A percentile compares a stretch with the other conserved stretches of the same genome.
phyloP scores from a whole-genome alignment of 148 eudicot genomes.

The Pouteria glomerata region DNA sequence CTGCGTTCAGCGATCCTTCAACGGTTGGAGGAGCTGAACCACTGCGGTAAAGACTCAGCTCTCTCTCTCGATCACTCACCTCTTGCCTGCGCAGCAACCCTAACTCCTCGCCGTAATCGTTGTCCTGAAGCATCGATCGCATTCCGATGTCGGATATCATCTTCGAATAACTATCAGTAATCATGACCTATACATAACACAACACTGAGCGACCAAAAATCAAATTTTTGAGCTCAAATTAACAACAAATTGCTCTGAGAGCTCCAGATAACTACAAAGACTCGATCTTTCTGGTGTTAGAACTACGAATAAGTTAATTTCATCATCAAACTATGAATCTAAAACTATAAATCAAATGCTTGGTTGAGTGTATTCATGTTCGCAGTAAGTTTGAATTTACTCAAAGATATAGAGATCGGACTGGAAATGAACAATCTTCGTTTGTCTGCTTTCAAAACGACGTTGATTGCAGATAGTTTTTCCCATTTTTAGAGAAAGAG shows the following conservation, averaged over 20 bases:
- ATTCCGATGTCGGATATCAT: conserved; percentile 52
- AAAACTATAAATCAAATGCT: neutral
- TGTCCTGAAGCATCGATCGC: conserved; percentile 39
- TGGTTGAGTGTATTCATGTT: neutral
- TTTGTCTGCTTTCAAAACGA: neutral
- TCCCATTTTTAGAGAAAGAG: neutral
- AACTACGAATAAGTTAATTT: conserved; percentile 5
- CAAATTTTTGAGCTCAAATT: neutral
- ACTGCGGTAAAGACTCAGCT: conserved; percentile 45
- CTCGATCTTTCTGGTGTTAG: conserved; percentile 4
- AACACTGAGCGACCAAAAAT: neutral
- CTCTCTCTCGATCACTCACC: conserved; percentile 35
- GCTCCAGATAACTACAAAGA: conserved; percentile 12
- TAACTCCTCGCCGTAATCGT: conserved; percentile 48
- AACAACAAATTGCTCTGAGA: neutral
- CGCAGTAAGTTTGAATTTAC: neutral
- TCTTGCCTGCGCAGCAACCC: conserved; percentile 36
- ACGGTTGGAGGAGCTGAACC: conserved; percentile 84
- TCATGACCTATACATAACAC: conserved; percentile 29
- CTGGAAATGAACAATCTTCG: neutral
- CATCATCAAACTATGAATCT: conserved; percentile 2
- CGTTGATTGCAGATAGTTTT: conserved; percentile 3
- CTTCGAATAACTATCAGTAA: conserved; percentile 30
- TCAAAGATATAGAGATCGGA: neutral
- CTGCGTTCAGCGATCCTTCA: conserved; percentile 53